Evolutionary conservation across 257 asterid genomes (phyloP).

Genomic region (Echium plantagineum): DNA sequence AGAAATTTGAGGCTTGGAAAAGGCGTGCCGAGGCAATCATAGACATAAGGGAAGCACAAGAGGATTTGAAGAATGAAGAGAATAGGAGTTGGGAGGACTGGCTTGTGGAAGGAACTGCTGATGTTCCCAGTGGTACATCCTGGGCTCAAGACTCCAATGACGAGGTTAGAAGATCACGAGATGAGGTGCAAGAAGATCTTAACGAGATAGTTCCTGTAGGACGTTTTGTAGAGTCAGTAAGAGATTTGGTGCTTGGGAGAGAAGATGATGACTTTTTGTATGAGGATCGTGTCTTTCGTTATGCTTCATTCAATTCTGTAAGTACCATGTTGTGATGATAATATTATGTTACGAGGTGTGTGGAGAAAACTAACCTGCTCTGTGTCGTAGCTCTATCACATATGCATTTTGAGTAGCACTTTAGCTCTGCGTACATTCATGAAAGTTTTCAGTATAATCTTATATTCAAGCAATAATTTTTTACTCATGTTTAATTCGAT

Average conservation of each 20-base stretch:
- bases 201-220: constrained; percentile 43
- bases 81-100: constrained; percentile 92
- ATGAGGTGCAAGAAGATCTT: constrained; percentile 36
- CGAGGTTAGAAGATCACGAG: constrained; percentile 22
- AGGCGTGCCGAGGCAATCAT: constrained; percentile 86
- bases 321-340: constrained; percentile 20
- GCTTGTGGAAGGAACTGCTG: constrained; percentile 54
- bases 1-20: constrained; percentile 94
- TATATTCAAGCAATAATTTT: no score
- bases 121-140: constrained; percentile 32
- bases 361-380: background rate
- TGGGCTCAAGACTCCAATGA: constrained; percentile 53
- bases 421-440: no score
- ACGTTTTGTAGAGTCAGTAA: constrained; percentile 69
- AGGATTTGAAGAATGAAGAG: constrained; percentile 73
- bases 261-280: constrained; percentile 85
- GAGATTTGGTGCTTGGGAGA: constrained; percentile 57
- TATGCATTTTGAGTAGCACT: background rate
- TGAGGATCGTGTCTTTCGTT: constrained; percentile 86
- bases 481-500: no score
- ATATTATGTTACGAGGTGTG: constrained; percentile 3
- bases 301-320: constrained; percentile 82
- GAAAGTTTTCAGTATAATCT: no score
- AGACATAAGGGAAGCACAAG: constrained; percentile 89
- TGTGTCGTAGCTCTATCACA: background rate